A percentile compares a stretch with the other conserved stretches of the same genome.
Conservation (phyloP, 225 moss, liverwort and hornwort species). For the Climacium dendroides region DNA sequence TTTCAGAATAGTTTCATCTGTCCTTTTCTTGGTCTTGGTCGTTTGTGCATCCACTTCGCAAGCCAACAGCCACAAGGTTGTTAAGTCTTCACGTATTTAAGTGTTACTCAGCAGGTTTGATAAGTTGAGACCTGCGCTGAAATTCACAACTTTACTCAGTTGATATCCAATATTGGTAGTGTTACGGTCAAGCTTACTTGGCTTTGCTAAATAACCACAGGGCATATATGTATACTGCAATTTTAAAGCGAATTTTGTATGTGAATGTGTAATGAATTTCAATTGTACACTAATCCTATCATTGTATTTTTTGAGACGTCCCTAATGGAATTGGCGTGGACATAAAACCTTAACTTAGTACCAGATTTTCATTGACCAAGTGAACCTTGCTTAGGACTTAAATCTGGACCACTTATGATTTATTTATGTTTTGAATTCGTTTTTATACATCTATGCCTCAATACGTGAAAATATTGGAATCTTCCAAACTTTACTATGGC, state of each 20-base stretch:
- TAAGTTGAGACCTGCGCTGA: not conserved
- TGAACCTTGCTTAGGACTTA: not conserved
- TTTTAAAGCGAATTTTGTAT: not conserved
- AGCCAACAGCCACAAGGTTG: not conserved
- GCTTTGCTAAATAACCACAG: not conserved
- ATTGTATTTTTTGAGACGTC: not conserved
- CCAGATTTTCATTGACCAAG: not conserved
- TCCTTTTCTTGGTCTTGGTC: not conserved
- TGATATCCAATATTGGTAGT: not conserved
- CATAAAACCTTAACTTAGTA: too few relatives aligned
- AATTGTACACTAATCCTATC: too few relatives aligned
- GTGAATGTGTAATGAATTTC: not conserved
- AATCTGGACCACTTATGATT: not conserved
- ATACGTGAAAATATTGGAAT: not conserved
- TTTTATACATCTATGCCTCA: not conserved
- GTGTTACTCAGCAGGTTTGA: not conserved
- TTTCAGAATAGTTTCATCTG: not conserved
- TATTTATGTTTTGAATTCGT: not conserved
- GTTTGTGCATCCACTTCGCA: not conserved
- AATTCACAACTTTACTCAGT: not conserved
- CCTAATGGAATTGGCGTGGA: not conserved
- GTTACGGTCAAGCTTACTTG: not conserved
- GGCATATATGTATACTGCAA: not conserved
- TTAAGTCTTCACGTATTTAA: not conserved
- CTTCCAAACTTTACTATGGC: not conserved